Base-by-base conservation (phyloP, 1,139 yeast genomes). In the Taphrina pruni region DNA sequence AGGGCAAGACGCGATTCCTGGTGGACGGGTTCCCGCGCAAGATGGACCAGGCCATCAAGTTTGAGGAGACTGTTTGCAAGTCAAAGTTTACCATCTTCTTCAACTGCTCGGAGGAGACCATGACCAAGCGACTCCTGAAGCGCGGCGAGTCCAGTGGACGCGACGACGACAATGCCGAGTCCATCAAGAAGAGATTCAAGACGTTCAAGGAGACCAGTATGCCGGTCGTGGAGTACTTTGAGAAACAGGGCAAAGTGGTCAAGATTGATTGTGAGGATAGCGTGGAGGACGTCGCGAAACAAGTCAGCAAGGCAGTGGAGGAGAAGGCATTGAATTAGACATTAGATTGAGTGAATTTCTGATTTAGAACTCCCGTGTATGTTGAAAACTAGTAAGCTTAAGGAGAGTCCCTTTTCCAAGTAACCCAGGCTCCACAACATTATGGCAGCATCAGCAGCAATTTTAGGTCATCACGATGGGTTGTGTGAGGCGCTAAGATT, bases 21-120 rank as follows among this genome's bases (percentile, higher is more conserved):
- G 86, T 94, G 69, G 99, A 94, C 78, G 99, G 99, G 1, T 94
- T 94, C 85, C 99, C 99, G 52, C 85, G 99, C 78, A 91, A 93
- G 78, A 93, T 94, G 97, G 99, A 94, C 80, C 99, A 94, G 81
- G 98, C 98, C 0, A 72, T 89, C 64, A 89, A 94, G 45, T 94
- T 94, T 78, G 99, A 94, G 80, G 86, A 89, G 69, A 83, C 87
- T 72, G 87, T 76, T 7, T 75, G 72, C 76, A 39, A 84, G 69
- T 86, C 94, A 66, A 83, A 89, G 58, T 87, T 92, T 79, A 89
- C 96, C 1, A 83, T 94, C 71, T 94, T 90, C 82, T 94, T 94
- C 77, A 97, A 93, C 75, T 94, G 99, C 79, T 96, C 97, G 5
- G 98, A 94, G 79, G 79, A 81, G 65, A 90, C 90, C 69, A 93